These are phyloP conservation scores for Neurospora sp. DNA, from an alignment of 495 filamentous ascomycete species.

Conservation along the genomic window DNA sequence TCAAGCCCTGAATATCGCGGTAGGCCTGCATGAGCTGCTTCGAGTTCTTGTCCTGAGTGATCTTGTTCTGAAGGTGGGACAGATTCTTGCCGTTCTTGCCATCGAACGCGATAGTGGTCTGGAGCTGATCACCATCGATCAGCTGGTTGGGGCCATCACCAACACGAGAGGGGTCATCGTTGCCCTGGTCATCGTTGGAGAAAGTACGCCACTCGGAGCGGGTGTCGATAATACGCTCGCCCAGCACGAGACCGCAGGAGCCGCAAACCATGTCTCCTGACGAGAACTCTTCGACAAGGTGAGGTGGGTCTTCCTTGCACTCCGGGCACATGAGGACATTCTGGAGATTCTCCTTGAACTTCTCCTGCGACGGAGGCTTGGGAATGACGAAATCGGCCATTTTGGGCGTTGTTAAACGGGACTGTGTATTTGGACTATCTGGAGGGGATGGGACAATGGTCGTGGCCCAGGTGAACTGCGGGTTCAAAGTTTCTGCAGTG, in stretches of 20 bases:
- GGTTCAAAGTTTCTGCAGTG: background rate
- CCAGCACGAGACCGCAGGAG: conserved; percentile 84
- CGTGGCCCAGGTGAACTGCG: background rate
- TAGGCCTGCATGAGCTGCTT: conserved; percentile 71
- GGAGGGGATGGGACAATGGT: background rate
- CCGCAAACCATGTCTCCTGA: conserved; percentile 87
- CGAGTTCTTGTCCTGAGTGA: conserved; percentile 71
- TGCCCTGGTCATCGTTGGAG: conserved; percentile 87
- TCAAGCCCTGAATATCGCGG: conserved; percentile 80
- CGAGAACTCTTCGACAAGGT: conserved; percentile 85
- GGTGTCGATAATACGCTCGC: conserved; percentile 84
- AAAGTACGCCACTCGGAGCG: conserved; percentile 98
- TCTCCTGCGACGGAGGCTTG: conserved; percentile 8
- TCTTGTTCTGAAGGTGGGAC: conserved; percentile 78
- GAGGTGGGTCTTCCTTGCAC: conserved; percentile 82
- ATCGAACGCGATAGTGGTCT: conserved; percentile 81
- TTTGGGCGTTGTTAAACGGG: background rate
- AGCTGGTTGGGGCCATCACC: conserved; percentile 82
- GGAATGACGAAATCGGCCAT: conserved; percentile 5
- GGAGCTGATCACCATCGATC: conserved; percentile 82
- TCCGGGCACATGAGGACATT: conserved; percentile 74
- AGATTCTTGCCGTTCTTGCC: conserved; percentile 63
- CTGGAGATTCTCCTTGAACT: conserved; percentile 58
- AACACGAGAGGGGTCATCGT: conserved; percentile 94
- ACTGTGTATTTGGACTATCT: background rate